Evolutionary conservation across 2,329 filamentous ascomycete genomes (phyloP), one percentile per base, ranked within the genome.

Genomic region (Beauveria scarabaeidicola): DNA sequence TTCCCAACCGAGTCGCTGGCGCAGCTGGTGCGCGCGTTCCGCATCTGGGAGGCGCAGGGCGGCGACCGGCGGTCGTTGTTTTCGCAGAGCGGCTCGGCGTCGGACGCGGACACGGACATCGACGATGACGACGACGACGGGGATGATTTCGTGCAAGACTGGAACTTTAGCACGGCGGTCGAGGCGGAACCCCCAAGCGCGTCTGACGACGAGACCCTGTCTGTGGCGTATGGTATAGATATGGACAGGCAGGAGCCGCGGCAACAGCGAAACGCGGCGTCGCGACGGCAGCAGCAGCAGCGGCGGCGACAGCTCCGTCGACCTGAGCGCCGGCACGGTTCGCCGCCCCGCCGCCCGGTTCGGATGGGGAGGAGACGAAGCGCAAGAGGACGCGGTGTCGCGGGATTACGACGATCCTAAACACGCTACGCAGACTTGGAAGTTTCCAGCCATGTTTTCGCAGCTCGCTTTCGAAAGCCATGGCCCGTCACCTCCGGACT

Each of bases 11-110:
- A 78, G 0, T 79, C 77, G 15, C 77, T 90, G 3, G 74, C 81
- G 8, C 75, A 81, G 62, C 76, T 90, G 2, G 83, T 90, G 17
- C 81, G 83, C 64, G 83, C 82, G 7, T 90, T 86, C 70, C 83
- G 82, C 65, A 71, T 82, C 13, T 90, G 87, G 87, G 86, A 89
- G 69, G 79, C 83, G 21, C 78, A 81, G 64, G 87, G 87, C 32
- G 87, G 87, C 19, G 81, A 80, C 63, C 78, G 87, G 50, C 80
- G 80, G 63, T 84, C 82, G 15, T 70, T 84, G 0, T 84, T 85
- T 61, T 75, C 76, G 11, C 69, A 75, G 2, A 77, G 78, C 32
- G 81, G 81, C 57, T 81, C 80, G 1, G 78, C 81, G 32, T 36
- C 32, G 32, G 32, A 15, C 11, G 32, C 13, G 32, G 32, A 36